Conservation (phyloP, 148 eudicot genomes). For the Camellia japonica region DNA sequence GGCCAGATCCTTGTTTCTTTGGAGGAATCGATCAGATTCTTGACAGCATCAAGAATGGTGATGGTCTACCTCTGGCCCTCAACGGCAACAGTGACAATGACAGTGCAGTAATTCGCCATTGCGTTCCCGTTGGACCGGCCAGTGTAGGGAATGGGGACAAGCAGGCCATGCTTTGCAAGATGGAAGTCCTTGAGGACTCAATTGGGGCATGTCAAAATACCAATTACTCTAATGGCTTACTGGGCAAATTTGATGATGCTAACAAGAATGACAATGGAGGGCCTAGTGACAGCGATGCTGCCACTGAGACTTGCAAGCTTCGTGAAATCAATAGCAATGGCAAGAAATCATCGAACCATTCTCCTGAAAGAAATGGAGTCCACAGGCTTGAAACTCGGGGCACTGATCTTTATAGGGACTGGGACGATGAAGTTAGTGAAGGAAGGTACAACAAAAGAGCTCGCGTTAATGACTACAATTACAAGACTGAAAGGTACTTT, state of each 20-base stretch:
- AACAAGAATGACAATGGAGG: neutral
- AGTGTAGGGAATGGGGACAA: neutral
- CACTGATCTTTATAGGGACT: slow-evolving; percentile 8
- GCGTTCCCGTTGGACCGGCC: neutral
- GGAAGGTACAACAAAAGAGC: slow-evolving; percentile 43
- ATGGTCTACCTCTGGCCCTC: slow-evolving; percentile 30
- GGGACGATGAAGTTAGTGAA: slow-evolving; percentile 8
- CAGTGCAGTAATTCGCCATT: neutral
- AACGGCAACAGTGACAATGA: slow-evolving; percentile 16
- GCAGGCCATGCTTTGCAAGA: slow-evolving; percentile 7
- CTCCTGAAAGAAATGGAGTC: slow-evolving; percentile 12
- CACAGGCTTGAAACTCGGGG: slow-evolving; percentile 11
- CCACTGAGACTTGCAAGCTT: neutral
- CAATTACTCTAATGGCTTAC: slow-evolving; percentile 1
- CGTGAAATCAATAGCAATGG: neutral
- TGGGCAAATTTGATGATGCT: neutral
- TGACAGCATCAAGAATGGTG: slow-evolving; percentile 57
- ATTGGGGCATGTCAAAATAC: neutral
- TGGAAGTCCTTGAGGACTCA: slow-evolving; percentile 16
- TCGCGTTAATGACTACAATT: slow-evolving; percentile 28
- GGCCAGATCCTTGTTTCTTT: slow-evolving; percentile 50
- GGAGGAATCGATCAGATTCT: slow-evolving; percentile 73
- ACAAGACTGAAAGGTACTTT: slow-evolving; percentile 38
- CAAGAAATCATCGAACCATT: slow-evolving; percentile 15
- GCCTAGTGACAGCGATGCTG: neutral